Conservation (phyloP, 768 basidiomycete species). For the Royoungia palumana region DNA sequence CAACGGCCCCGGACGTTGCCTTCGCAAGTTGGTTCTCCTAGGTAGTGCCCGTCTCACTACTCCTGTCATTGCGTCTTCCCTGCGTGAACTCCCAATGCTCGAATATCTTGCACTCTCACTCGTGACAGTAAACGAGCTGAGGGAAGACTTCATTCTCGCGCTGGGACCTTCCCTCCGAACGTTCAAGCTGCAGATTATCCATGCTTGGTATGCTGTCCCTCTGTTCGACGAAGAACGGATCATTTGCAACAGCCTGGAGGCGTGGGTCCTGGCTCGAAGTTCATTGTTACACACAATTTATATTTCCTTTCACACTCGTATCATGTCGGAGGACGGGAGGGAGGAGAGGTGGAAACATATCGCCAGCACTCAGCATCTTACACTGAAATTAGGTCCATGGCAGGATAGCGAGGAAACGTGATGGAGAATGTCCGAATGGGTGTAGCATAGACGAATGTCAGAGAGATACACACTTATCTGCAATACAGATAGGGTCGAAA, state of each 20-base stretch:
- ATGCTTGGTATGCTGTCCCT: conserved; percentile 33
- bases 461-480: conserved; percentile 1
- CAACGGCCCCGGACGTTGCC: conserved; percentile 9
- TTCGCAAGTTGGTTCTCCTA: conserved; percentile 36
- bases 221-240: conserved; percentile 30
- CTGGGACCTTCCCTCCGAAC: conserved; percentile 29
- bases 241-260: conserved; percentile 31
- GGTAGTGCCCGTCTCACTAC: conserved; percentile 34
- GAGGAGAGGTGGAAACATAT: conserved; percentile 27
- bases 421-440: neutral
- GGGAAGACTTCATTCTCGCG: conserved; percentile 29
- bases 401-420: conserved; percentile 19
- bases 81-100: conserved; percentile 26
- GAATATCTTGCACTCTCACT: conserved; percentile 37
- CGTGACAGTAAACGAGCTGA: conserved; percentile 34
- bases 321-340: conserved; percentile 23
- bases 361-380: conserved; percentile 17
- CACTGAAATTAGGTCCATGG: conserved; percentile 30
- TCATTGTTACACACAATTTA: conserved; percentile 7
- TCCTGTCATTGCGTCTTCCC: conserved; percentile 25
- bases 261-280: conserved; percentile 11
- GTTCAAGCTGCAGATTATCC: conserved; percentile 36
- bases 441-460: neutral
- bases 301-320: conserved; percentile 18
- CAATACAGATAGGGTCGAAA: neutral